Evolutionary conservation across 768 basidiomycete genomes (phyloP).

Genomic region (Termitomyces sp.): DNA sequence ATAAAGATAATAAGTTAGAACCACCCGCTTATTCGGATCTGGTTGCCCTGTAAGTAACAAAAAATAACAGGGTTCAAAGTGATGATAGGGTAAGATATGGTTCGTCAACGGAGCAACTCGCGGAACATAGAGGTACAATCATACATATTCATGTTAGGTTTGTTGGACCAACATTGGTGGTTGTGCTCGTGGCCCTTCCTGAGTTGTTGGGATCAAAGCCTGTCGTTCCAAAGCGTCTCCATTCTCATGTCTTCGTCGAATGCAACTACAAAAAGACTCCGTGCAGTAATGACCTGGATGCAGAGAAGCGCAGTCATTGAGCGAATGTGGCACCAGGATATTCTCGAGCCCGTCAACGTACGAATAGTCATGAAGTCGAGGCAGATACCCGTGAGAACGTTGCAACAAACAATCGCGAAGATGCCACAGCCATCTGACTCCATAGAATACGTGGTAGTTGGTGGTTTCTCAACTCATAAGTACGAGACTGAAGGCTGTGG

Average conservation of each 20-base stretch:
- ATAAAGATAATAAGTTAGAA: neutral
- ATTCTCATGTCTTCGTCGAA: constrained; percentile 9
- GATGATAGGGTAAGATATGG: neutral
- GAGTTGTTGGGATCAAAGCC: constrained; percentile 20
- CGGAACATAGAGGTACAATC: neutral
- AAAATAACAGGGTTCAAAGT: neutral
- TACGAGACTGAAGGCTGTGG: too few species aligned
- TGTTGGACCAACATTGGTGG: constrained; percentile 20
- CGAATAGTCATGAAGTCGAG: constrained; percentile 33
- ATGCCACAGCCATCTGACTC: constrained; percentile 23
- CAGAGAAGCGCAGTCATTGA: neutral
- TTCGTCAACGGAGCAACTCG: neutral
- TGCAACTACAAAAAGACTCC: constrained; percentile 22
- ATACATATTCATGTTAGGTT: neutral
- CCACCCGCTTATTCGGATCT: neutral
- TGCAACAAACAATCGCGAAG: constrained; percentile 23
- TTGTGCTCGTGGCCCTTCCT: constrained; percentile 20
- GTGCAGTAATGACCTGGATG: constrained; percentile 30
- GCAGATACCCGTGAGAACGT: constrained; percentile 31
- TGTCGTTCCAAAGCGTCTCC: constrained; percentile 19
- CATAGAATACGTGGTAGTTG: constrained; percentile 15
- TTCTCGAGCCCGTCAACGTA: constrained; percentile 13
- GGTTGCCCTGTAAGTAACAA: neutral
- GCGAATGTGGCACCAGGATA: neutral
- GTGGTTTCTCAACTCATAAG: neutral